These are phyloP conservation scores for Fraxinus baroniana DNA, from an alignment of 305 asterid species.

Conservation along the genomic window DNA sequence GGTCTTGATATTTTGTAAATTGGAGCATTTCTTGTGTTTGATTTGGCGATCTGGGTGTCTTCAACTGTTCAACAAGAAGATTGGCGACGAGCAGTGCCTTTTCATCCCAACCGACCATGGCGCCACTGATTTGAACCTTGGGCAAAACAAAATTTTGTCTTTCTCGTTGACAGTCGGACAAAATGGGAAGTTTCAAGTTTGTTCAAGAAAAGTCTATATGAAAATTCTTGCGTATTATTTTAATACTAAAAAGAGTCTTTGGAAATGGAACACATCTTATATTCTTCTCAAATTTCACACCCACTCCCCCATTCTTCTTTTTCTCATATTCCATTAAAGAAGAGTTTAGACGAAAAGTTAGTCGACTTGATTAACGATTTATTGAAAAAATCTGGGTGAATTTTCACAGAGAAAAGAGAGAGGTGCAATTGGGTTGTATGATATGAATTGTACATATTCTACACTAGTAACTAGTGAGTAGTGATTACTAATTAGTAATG, in stretches of 20 bases:
- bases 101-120: constrained; percentile 99
- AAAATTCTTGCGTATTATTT: no score
- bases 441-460: neutral
- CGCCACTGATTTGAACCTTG: constrained; percentile 85
- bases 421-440: neutral
- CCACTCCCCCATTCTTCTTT: no score
- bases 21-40: constrained; percentile 59
- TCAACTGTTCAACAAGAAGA: constrained; percentile 54
- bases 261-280: no score
- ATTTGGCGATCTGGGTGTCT: constrained; percentile 71
- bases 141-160: constrained; percentile 57
- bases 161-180: neutral
- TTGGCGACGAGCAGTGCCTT: constrained; percentile 73
- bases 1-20: constrained; percentile 41
- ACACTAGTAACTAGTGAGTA: no score
- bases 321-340: no score
- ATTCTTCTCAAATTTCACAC: no score
- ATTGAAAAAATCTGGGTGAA: neutral
- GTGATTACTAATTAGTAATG: no score
- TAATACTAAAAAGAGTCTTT: no score
- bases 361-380: no score
- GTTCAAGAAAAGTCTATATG: neutral
- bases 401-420: neutral
- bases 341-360: no score
- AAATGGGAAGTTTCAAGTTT: neutral